A percentile compares a stretch with the other conserved stretches of the same genome.
These are phyloP conservation scores for Trifolium pratense DNA, from an alignment of 306 rosid species.

Conservation along the genomic window DNA sequence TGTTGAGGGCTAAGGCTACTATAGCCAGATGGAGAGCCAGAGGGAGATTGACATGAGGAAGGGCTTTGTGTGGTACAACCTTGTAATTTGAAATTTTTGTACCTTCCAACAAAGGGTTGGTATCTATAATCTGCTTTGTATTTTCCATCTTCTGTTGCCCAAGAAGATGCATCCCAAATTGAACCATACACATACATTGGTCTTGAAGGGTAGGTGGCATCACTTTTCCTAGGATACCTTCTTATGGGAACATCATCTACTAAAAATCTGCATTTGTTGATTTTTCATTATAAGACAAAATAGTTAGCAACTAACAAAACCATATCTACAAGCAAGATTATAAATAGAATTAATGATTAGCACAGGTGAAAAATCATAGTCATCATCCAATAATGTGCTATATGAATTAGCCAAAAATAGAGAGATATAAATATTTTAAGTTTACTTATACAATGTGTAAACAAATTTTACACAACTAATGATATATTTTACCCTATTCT, in stretches of 20 bases:
- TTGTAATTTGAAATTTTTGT: constrained; percentile 64
- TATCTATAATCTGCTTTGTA: constrained; percentile 82
- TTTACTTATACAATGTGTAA: background rate
- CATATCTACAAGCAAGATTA: constrained; percentile 19
- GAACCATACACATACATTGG: constrained; percentile 92
- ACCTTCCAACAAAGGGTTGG: constrained; percentile 82
- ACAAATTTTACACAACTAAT: background rate
- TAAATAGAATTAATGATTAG: constrained; percentile 9
- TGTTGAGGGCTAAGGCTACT: constrained; percentile 66
- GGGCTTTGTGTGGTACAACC: constrained; percentile 55
- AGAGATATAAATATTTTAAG: background rate
- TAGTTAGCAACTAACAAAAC: constrained; percentile 4
- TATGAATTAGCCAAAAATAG: constrained; percentile 4
- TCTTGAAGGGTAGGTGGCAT: constrained; percentile 77
- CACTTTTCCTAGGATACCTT: constrained; percentile 68
- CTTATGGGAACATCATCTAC: constrained; percentile 94
- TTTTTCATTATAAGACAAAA: constrained; percentile 40
- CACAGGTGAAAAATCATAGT: background rate
- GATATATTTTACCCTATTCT: background rate
- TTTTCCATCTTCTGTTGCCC: constrained; percentile 97
- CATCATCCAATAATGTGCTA: background rate
- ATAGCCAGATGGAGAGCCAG: constrained; percentile 49
- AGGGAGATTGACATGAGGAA: constrained; percentile 60
- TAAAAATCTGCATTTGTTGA: constrained; percentile 59
- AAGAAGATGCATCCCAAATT: constrained; percentile 94